phyloP scores from a whole-genome alignment of 140 eudicot species.

The Bidens hawaiensis region DNA sequence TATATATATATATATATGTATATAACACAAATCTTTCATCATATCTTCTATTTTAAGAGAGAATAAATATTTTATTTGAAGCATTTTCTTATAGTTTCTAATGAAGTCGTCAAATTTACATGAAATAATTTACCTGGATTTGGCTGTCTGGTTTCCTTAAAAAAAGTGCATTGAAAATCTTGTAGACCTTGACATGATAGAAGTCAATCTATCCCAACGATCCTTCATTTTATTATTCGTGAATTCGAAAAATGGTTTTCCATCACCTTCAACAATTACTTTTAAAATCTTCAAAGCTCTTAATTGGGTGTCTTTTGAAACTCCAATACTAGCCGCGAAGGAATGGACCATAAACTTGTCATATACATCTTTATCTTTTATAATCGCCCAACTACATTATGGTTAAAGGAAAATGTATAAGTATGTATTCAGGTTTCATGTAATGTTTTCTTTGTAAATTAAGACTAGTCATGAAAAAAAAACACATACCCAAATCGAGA shows the following conservation, averaged over 20 bases:
- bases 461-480: not conserved
- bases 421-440: too few species aligned
- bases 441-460: too few species aligned
- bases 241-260: constrained; percentile 34
- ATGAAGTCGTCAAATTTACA: too few species aligned
- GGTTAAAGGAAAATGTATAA: too few species aligned
- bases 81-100: too few species aligned
- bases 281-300: constrained; percentile 51
- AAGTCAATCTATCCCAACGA: constrained; percentile 41
- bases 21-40: too few species aligned
- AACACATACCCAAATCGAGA: constrained; percentile 5
- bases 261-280: constrained; percentile 35
- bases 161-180: constrained; percentile 37
- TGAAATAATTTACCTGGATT: constrained; percentile 71
- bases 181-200: constrained; percentile 8
- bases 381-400: constrained; percentile 53
- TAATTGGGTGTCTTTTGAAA: constrained; percentile 52
- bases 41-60: too few species aligned
- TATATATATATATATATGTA: too few species aligned
- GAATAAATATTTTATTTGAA: too few species aligned
- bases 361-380: constrained; percentile 49
- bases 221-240: constrained; percentile 39
- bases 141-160: constrained; percentile 39
- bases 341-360: constrained; percentile 26
- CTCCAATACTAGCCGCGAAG: constrained; percentile 15